A percentile compares a stretch with the other conserved stretches of the same genome.
Conservation (phyloP, 2,329 filamentous ascomycete genomes). For the Colletotrichum graminicola region DNA sequence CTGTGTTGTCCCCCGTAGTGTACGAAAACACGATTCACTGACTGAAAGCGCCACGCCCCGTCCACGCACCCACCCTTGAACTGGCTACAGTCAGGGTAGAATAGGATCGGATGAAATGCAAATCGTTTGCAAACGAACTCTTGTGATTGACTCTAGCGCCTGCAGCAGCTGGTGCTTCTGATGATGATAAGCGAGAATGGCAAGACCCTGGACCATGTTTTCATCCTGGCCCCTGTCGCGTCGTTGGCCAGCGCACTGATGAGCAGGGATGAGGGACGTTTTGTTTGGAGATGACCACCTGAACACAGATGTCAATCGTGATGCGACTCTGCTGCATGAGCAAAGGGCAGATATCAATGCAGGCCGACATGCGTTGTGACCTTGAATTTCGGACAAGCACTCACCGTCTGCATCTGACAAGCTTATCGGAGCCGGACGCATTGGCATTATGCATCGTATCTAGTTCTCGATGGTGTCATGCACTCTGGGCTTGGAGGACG, state of each 20-base stretch:
- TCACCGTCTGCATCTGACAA: background rate
- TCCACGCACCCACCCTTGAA: background rate
- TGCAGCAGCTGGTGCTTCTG: constrained; percentile 5
- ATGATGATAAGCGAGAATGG: constrained; percentile 31
- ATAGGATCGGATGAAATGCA: constrained; percentile 31
- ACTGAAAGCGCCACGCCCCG: background rate
- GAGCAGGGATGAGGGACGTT: constrained; percentile 31
- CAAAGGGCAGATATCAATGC: constrained; percentile 19
- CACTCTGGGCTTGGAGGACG: background rate
- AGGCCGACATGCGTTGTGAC: background rate
- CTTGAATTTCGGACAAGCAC: background rate
- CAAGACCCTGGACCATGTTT: constrained; percentile 32
- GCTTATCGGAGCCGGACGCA: background rate
- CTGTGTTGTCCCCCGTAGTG: background rate
- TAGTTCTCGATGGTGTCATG: background rate
- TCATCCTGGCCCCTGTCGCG: constrained; percentile 29
- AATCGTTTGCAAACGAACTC: constrained; percentile 14
- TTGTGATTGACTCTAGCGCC: constrained; percentile 2
- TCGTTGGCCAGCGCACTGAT: constrained; percentile 13
- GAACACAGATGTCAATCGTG: constrained; percentile 20
- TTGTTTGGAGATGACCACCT: constrained; percentile 24
- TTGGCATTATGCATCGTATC: constrained; percentile 18
- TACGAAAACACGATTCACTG: background rate
- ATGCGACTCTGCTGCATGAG: constrained; percentile 33
- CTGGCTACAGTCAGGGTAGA: constrained; percentile 7